Percentiles rank a stretch among this genome's conserved stretches.
phyloP scores from a whole-genome alignment of 2,329 filamentous ascomycete genomes.

The Fusarium marasasianum region DNA sequence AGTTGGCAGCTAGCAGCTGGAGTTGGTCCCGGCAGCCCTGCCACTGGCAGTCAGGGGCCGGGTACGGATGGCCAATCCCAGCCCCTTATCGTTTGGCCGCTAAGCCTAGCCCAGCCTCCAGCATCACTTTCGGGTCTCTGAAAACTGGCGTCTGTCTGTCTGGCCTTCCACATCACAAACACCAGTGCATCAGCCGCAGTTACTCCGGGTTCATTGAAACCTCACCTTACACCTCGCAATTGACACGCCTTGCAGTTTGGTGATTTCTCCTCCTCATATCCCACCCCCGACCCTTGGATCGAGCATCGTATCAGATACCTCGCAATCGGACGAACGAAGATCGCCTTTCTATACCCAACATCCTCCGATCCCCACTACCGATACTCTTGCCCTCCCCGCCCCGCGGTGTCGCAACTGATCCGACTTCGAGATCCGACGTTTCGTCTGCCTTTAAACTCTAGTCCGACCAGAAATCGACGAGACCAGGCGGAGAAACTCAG shows the following conservation, averaged over 20 bases:
- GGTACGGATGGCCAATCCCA: conserved; percentile 2
- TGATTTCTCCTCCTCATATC: conserved; percentile 22
- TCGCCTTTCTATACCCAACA: conserved; percentile 12
- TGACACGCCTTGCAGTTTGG: conserved; percentile 33
- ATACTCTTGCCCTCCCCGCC: conserved; percentile 33
- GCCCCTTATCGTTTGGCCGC: conserved; percentile 35
- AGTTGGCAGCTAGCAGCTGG: conserved; percentile 29
- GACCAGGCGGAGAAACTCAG: conserved; percentile 37
- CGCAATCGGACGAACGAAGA: conserved; percentile 24
- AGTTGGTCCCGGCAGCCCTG: conserved; percentile 18
- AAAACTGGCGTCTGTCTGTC: conserved; percentile 22
- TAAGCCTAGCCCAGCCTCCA: conserved; percentile 46
- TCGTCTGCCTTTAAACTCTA: conserved; percentile 28
- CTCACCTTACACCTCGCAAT: conserved; percentile 40
- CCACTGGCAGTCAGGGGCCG: conserved; percentile 26
- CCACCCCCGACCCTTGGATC: conserved; percentile 22
- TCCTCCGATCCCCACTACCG: conserved; percentile 4
- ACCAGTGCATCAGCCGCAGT: conserved; percentile 42
- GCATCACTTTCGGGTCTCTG: conserved; percentile 10
- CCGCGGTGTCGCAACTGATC: conserved; percentile 35
- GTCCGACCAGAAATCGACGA: conserved; percentile 25
- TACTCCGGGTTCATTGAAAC: conserved; percentile 38
- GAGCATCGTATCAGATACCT: conserved; percentile 6
- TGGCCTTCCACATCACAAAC: conserved; percentile 43
- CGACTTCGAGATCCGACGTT: conserved; percentile 18